Conservation (phyloP, 352 stramenopile species). For the Phytophthora pini region DNA sequence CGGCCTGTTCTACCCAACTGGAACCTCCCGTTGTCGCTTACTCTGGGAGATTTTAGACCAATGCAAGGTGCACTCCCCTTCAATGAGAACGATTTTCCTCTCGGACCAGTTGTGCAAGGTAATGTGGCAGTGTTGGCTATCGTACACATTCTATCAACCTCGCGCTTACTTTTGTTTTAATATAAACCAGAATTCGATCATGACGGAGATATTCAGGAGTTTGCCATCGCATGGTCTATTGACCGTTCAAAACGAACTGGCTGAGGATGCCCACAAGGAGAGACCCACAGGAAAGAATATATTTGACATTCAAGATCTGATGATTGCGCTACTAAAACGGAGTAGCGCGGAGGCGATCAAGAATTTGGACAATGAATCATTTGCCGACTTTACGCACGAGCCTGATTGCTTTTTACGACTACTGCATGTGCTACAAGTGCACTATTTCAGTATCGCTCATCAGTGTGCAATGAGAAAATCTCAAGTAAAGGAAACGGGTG, state of each 20-base stretch:
- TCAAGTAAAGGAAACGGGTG: neutral
- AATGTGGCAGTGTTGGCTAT: constrained; percentile 2
- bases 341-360: constrained; percentile 28
- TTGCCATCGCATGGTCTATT: constrained; percentile 19
- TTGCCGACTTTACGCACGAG: constrained; percentile 16
- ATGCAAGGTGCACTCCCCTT: constrained; percentile 12
- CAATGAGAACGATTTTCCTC: constrained; percentile 37
- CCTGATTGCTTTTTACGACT: constrained; percentile 43
- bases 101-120: constrained; percentile 35
- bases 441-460: constrained; percentile 47
- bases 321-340: constrained; percentile 33
- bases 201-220: constrained; percentile 33
- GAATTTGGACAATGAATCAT: constrained; percentile 28
- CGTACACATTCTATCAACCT: neutral
- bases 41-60: constrained; percentile 30
- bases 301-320: constrained; percentile 24
- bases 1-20: constrained; percentile 48
- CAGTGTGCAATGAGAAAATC: constrained; percentile 4
- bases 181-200: constrained; percentile 27
- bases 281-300: constrained; percentile 5
- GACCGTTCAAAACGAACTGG: neutral
- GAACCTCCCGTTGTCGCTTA: constrained; percentile 14
- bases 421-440: constrained; percentile 47
- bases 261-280: constrained; percentile 8
- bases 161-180: constrained; percentile 5